Base-by-base conservation (phyloP, 805 yeast species). In the Wickerhamomyces hampshirensis region DNA sequence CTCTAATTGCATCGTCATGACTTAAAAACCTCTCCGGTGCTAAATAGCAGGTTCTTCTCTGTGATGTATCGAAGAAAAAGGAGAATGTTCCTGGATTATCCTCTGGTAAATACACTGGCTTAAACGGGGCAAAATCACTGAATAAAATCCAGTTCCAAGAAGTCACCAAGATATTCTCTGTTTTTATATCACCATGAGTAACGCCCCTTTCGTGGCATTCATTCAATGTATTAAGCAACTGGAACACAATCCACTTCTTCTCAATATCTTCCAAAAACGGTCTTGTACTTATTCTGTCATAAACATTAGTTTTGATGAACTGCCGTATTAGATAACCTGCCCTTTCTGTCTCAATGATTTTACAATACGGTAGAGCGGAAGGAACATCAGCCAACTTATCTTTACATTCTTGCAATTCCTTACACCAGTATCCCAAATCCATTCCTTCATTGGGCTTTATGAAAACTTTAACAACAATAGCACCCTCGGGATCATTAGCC, bases 291-390 rank as follows among this genome's bases (percentile, higher is more conserved):
- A 93, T 66, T 41, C 97, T 65, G 53, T 93, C 98, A 55, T 88
- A 88, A n/a, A 89, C 63, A 51, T 84, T 89, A 33, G 82, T 77
- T 48, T 80, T 73, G 42, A 86, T 65, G 63, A 75, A 78, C 43
- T 91, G 97, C 36, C 98, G 73, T 33, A 91, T 77, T 31, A 91
- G 58, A 62, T 91, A 93, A 0, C 93, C 95, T 0, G 98, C 98
- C 30, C 97, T 68, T 35, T 84, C 94, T 0, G 96, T 86, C 51
- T 89, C 96, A 10, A 88, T 69, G 27, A 93, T 66, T 37, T 79
- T 75, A 32, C 75, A 64, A 61, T 81, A 91, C 5, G 93, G 83
- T 18, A 88, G 55, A 4, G 77, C 81, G 48, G 82, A 83, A 9
- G 78, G 77, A 23, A 74, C 58, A 35, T 68, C 73, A 2, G 64